A percentile compares a stretch with the other conserved stretches of the same genome.
These are phyloP conservation scores for Trypanosoma rangeli DNA, from an alignment of 208 protist species.

Conservation along the genomic window DNA sequence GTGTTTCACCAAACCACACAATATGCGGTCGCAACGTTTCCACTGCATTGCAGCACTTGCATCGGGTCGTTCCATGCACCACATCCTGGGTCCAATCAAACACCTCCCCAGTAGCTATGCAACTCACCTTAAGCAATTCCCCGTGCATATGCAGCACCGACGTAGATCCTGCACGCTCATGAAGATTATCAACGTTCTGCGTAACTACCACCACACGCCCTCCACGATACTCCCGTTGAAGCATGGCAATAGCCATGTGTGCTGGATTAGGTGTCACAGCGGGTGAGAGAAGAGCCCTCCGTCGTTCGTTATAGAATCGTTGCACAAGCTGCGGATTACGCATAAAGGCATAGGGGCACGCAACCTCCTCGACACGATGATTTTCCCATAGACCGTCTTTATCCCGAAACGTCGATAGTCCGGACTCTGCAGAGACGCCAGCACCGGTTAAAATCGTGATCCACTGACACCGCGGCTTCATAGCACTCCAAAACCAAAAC, in stretches of 20 bases:
- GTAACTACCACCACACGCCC: slow-evolving; percentile 55
- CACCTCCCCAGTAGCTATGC: slow-evolving; percentile 37
- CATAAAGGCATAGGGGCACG: slow-evolving; percentile 49
- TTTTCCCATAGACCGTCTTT: slow-evolving; percentile 67
- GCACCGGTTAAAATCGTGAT: slow-evolving; percentile 76
- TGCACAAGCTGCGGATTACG: slow-evolving; percentile 54
- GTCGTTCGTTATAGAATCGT: slow-evolving; percentile 66
- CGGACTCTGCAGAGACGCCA: slow-evolving; percentile 75
- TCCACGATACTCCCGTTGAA: slow-evolving; percentile 45
- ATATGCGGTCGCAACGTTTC: slow-evolving; percentile 74
- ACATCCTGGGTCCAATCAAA: slow-evolving; percentile 38
- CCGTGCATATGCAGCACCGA: slow-evolving; percentile 82
- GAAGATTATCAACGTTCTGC: slow-evolving; percentile 81
- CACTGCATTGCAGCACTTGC: slow-evolving; percentile 40
- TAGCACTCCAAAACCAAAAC: background rate
- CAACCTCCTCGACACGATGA: slow-evolving; percentile 75
- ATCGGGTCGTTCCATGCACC: slow-evolving; percentile 33
- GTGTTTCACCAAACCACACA: slow-evolving; percentile 87
- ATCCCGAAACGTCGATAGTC: slow-evolving; percentile 62
- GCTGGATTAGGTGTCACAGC: slow-evolving; percentile 54
- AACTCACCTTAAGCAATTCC: slow-evolving; percentile 74
- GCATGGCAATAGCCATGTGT: slow-evolving; percentile 46
- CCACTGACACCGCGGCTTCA: slow-evolving; percentile 13
- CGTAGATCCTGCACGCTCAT: slow-evolving; percentile 63
- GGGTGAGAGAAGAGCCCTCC: slow-evolving; percentile 32